Evolutionary conservation across 306 rosid species (phyloP), one percentile per base, ranked within the genome.

Genomic region (Hylodesmum podocarpum): DNA sequence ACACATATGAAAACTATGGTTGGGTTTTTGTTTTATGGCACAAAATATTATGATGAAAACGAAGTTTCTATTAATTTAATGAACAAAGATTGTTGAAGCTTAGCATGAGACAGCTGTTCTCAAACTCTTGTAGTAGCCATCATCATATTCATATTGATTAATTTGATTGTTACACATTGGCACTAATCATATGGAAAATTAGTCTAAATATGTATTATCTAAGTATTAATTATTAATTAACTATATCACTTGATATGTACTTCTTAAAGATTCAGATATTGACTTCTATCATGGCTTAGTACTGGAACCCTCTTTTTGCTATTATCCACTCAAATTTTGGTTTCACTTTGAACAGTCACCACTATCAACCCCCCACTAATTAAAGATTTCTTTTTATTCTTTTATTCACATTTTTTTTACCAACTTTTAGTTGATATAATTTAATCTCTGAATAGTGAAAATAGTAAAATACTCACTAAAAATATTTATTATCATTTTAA

Each of bases 101-200:
- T 81, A 58, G 66, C 83, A 73, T 75, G 73, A 85, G 81, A 84
- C 86, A 85, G 88, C 88, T 85, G 88, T 85, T 81, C 50, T 75
- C 88, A 85, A 81, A 74, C 75, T 76, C 75, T 28, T 40, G 36
- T 31, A 67, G 36, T 31, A 67, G 25, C 55, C 63, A 72, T 44
- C 69, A 82, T 66, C 21, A 77, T 51, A 40, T 24, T 54, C 27
- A 70, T 51, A 13, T 71, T 63, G 40, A 76, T 71, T 33, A 33
- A 40, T 66, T 62, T 76, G 49, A 31, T 61, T 75, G 8, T 16
- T 33, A 81, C 21, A 40, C 67, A 81, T 81, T 50, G 12, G 6
- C 44, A 74, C 80, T 74, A 75, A 81, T 76, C 50, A 40, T 51
- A 78, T 31, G 66, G 25, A 21, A 27, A 64, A 64, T 64, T 72